These are phyloP conservation scores for Metschnikowia arizonensis DNA, from an alignment of 805 yeast species.

Conservation along the genomic window DNA sequence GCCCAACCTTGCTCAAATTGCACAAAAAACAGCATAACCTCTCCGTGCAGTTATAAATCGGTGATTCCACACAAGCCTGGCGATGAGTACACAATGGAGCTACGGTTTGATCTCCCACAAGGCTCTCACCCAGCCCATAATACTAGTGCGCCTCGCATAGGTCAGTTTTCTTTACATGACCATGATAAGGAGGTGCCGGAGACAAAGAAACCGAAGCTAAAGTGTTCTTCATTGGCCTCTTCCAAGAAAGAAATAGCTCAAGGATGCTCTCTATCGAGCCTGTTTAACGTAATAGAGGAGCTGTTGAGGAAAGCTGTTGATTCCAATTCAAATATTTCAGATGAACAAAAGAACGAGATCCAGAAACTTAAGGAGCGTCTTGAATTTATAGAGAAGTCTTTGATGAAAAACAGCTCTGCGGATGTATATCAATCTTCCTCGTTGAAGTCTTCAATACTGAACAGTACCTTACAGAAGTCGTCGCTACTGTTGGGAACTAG, in stretches of 20 bases:
- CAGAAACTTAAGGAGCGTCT: conserved; percentile 17
- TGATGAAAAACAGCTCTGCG: background rate
- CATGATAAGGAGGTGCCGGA: background rate
- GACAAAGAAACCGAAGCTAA: background rate
- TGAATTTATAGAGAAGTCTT: conserved; percentile 16
- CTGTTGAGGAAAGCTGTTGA: background rate
- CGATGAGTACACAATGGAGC: conserved; percentile 11
- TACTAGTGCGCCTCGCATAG: background rate
- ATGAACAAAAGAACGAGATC: conserved; percentile 12
- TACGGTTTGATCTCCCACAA: conserved; percentile 8
- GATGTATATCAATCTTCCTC: background rate
- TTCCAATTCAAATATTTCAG: background rate
- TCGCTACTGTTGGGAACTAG: background rate
- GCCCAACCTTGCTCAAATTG: conserved; percentile 27
- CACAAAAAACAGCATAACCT: conserved; percentile 18
- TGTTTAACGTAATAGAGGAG: conserved; percentile 1
- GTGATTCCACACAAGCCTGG: conserved; percentile 5
- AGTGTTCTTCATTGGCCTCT: background rate
- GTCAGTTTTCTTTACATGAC: conserved; percentile 1
- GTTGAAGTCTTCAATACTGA: background rate
- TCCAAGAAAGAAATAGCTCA: background rate
- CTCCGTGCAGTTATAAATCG: conserved; percentile 21
- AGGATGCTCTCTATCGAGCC: background rate
- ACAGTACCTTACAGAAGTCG: background rate
- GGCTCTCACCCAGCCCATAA: background rate